Percentiles rank a stretch among this genome's conserved stretches.
phyloP scores from a whole-genome alignment of 2,329 filamentous ascomycete genomes.

The Hansfordia pulvinata region DNA sequence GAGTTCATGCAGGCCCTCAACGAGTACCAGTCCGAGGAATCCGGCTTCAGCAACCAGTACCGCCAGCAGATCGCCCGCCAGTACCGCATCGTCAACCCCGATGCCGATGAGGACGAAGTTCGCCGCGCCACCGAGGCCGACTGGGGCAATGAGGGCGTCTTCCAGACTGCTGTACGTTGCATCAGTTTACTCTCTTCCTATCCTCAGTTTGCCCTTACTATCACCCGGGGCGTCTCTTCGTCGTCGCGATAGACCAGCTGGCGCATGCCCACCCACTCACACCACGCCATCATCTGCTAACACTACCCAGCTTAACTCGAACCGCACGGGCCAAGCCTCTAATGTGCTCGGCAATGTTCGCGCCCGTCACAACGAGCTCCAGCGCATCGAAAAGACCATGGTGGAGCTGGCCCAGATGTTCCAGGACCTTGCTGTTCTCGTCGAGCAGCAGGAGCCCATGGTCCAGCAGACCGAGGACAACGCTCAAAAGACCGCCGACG shows the following conservation, averaged over 20 bases:
- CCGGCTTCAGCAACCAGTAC: conserved; percentile 56
- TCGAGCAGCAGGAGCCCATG: conserved; percentile 57
- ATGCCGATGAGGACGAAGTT: conserved; percentile 63
- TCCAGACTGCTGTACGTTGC: conserved; percentile 57
- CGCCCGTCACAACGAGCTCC: conserved; percentile 71
- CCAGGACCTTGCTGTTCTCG: conserved; percentile 59
- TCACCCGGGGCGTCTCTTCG: conserved; percentile 5
- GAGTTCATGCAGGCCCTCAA: conserved; percentile 61
- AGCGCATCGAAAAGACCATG: conserved; percentile 66
- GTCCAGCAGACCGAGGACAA: conserved; percentile 50
- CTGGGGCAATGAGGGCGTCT: conserved; percentile 69
- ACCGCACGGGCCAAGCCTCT: conserved; percentile 59
- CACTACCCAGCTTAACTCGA: conserved; percentile 59
- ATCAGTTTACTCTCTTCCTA: conserved; percentile 17
- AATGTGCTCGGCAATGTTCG: conserved; percentile 67
- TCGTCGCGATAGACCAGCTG: too few species aligned
- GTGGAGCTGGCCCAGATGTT: conserved; percentile 58
- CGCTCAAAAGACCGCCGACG: conserved; percentile 49
- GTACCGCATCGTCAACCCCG: conserved; percentile 70
- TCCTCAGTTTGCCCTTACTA: conserved; percentile 1
- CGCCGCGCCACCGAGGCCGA: conserved; percentile 54
- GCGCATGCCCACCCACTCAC: too few species aligned
- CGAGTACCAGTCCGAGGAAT: conserved; percentile 59
- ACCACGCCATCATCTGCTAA: too few species aligned
- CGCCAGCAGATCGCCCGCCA: conserved; percentile 69